These are phyloP conservation scores for Zarea fungicola DNA, from an alignment of 2,329 filamentous ascomycete species.

Conservation along the genomic window DNA sequence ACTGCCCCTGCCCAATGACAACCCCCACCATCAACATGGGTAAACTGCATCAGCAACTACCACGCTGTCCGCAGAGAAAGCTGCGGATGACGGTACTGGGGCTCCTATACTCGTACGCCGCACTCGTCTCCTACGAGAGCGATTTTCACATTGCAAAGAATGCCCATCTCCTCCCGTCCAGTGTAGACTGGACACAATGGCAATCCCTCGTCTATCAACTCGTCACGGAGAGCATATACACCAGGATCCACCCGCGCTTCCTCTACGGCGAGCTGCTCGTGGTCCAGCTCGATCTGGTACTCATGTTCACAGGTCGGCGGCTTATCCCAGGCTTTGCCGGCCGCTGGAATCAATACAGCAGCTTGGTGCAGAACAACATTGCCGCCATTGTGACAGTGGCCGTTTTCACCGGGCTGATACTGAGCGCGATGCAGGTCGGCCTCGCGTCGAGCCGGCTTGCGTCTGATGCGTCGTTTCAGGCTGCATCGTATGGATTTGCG, in stretches of 20 bases:
- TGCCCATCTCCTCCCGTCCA: neutral
- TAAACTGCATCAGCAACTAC: too few relatives aligned
- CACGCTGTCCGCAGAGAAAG: neutral
- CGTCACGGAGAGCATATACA: neutral
- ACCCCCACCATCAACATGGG: neutral
- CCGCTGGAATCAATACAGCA: constrained; percentile 1
- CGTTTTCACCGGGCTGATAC: neutral
- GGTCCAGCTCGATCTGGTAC: neutral
- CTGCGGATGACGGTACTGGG: neutral
- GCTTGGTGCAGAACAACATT: neutral
- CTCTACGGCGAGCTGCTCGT: constrained; percentile 2
- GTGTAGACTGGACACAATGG: neutral
- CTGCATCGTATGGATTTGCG: neutral
- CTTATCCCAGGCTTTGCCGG: constrained; percentile 2
- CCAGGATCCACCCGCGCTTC: constrained; percentile 1
- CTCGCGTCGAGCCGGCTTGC: neutral
- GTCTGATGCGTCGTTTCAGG: neutral
- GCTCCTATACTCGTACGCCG: constrained; percentile 4
- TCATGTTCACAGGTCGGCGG: neutral
- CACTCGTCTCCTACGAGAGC: constrained; percentile 1
- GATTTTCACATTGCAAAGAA: constrained; percentile 1
- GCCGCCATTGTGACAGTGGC: neutral
- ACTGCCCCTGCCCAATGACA: neutral
- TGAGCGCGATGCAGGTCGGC: constrained; percentile 2
- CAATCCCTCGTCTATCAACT: constrained; percentile 3